Conservation (phyloP, 371 early-diverging fungal species). For the Encephalitozoon intestinalis region DNA sequence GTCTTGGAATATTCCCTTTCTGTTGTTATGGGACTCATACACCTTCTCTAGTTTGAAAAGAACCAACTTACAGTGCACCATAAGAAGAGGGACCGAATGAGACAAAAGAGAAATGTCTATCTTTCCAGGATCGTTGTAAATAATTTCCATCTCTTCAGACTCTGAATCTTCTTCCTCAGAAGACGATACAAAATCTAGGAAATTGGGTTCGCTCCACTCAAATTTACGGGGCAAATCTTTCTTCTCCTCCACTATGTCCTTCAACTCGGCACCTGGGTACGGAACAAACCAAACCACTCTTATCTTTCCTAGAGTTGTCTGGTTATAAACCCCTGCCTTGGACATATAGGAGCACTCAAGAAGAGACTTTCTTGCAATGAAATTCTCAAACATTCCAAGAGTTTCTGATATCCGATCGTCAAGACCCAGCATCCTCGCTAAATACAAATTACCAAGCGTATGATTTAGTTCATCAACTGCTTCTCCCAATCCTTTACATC, state of each 20-base stretch:
- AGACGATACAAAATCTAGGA: conserved; percentile 13
- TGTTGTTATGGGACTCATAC: not conserved
- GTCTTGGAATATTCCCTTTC: conserved; percentile 3
- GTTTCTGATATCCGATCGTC: not conserved
- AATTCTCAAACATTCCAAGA: conserved; percentile 38
- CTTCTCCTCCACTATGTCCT: conserved; percentile 33
- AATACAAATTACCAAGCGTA: conserved; percentile 28
- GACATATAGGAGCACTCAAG: conserved; percentile 39
- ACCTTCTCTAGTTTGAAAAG: conserved; percentile 27
- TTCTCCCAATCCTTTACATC: conserved; percentile 37
- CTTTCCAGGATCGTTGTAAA: conserved; percentile 15
- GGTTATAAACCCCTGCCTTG: conserved; percentile 37
- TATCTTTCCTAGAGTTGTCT: conserved; percentile 31
- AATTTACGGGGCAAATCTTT: conserved; percentile 14
- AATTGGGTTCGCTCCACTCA: conserved; percentile 3
- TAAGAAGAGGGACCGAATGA: conserved; percentile 36
- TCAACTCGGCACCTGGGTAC: conserved; percentile 21
- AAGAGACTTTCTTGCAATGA: conserved; percentile 23
- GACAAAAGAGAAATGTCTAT: conserved; percentile 42
- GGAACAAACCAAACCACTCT: conserved; percentile 40
- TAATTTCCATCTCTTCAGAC: not conserved
- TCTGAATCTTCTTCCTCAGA: not conserved
- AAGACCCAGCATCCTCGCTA: conserved; percentile 19
- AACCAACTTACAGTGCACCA: conserved; percentile 28
- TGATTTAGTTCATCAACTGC: conserved; percentile 36